Evolutionary conservation across 371 early-diverging fungal genomes (phyloP).

Genomic region (Thermomucor indicae-seudaticae): DNA sequence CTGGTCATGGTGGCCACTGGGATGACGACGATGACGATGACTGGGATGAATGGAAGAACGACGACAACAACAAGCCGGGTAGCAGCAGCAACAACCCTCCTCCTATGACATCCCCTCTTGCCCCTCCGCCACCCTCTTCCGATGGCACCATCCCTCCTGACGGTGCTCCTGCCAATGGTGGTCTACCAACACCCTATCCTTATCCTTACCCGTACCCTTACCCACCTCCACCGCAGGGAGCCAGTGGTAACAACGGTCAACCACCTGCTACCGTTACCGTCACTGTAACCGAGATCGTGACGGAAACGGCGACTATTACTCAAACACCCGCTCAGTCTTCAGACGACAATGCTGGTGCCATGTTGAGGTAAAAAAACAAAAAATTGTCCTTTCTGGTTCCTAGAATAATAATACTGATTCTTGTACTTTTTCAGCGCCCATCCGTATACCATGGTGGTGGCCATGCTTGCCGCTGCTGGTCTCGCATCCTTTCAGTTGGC

Average conservation of each 20-base stretch:
- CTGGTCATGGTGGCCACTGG: conserved; percentile 2
- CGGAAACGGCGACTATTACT: not conserved
- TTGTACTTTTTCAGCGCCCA: not conserved
- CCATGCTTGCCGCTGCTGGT: not conserved
- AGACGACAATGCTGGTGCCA: not conserved
- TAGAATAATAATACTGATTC: not conserved
- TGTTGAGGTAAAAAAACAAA: not conserved
- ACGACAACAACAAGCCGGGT: not conserved
- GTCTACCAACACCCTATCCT: not conserved
- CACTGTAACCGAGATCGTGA: not conserved
- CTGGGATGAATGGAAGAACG: not conserved
- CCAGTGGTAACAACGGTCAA: not conserved
- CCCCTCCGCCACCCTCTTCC: not conserved
- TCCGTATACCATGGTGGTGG: not conserved
- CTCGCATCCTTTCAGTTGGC: not conserved
- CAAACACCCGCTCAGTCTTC: not conserved
- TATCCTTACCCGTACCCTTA: not conserved
- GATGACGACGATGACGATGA: conserved; percentile 1
- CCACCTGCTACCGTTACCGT: not conserved
- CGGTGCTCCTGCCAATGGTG: not conserved
- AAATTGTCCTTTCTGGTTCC: too few relatives aligned
- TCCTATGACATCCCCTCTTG: not conserved
- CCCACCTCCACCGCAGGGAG: not conserved
- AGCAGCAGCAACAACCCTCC: not conserved
- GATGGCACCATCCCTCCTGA: conserved; percentile 1